phyloP scores from a whole-genome alignment of 1,139 yeast genomes.

The Meyerozyma sp. region DNA sequence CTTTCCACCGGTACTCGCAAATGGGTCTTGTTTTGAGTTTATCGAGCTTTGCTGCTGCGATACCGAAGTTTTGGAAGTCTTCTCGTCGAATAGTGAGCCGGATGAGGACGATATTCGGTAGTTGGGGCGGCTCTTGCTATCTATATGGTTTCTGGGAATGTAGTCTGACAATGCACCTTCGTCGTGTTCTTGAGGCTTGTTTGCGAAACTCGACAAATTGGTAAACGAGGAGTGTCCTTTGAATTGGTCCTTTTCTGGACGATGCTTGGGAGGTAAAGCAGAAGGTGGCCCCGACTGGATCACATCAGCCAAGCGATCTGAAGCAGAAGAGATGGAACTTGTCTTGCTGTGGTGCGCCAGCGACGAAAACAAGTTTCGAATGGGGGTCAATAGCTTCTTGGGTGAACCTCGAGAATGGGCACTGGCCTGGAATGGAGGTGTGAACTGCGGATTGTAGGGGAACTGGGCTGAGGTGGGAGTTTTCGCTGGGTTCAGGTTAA shows the following conservation, averaged over 20 bases:
- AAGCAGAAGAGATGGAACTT: background rate
- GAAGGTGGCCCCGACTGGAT: background rate
- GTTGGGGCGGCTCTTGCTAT: background rate
- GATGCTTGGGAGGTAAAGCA: background rate
- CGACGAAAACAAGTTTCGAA: constrained; percentile 9
- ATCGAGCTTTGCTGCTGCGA: background rate
- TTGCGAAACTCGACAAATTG: background rate
- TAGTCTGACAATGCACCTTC: background rate
- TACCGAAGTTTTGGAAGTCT: background rate
- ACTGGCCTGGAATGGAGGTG: constrained; percentile 7
- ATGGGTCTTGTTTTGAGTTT: background rate
- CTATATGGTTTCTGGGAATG: background rate
- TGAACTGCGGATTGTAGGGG: constrained; percentile 2
- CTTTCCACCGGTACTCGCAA: background rate
- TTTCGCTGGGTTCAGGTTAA: background rate
- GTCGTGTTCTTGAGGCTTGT: background rate
- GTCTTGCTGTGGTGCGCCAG: constrained; percentile 8
- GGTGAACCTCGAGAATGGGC: constrained; percentile 9
- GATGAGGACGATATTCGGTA: constrained; percentile 1
- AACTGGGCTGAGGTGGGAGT: background rate
- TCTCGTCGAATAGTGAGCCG: background rate
- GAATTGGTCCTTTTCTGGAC: background rate
- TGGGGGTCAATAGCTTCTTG: constrained; percentile 12
- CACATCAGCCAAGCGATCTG: background rate
- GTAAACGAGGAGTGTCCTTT: background rate